Percentiles rank a stretch among this genome's conserved stretches.
Conservation (phyloP, 805 yeast genomes). For the Torulaspora maleeae region DNA sequence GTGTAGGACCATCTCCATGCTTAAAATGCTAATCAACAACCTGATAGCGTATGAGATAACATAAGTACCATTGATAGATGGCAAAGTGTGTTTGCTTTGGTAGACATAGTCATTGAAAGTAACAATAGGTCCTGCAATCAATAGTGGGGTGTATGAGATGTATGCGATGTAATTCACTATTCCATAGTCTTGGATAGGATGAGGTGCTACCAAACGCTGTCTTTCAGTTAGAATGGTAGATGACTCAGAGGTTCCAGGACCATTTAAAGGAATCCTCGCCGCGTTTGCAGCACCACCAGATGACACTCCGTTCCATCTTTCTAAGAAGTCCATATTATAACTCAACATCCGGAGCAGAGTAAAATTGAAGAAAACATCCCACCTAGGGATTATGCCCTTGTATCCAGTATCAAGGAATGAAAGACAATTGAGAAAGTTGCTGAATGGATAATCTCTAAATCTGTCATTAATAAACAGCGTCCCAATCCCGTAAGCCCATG, state of each 20-base stretch:
- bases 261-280: conserved; percentile 15
- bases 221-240: conserved; percentile 46
- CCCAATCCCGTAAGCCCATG: conserved; percentile 80
- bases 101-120: conserved; percentile 87
- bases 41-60: conserved; percentile 60
- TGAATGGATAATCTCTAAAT: conserved; percentile 51
- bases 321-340: conserved; percentile 70
- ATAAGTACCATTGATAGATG: conserved; percentile 54
- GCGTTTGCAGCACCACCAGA: conserved; percentile 24
- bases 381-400: conserved; percentile 74
- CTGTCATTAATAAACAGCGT: conserved; percentile 74
- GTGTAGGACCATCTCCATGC: conserved; percentile 87
- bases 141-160: conserved; percentile 77
- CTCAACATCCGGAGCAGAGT: conserved; percentile 80
- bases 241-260: conserved; percentile 12
- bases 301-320: conserved; percentile 30
- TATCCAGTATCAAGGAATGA: conserved; percentile 54
- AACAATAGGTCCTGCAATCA: conserved; percentile 91
- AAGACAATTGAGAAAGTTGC: conserved; percentile 40
- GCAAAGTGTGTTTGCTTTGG: conserved; percentile 57
- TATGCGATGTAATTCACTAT: conserved; percentile 69
- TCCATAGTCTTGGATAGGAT: conserved; percentile 56
- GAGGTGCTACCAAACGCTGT: conserved; percentile 59
- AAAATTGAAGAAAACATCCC: conserved; percentile 96
- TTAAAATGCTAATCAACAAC: conserved; percentile 64